Conservation (phyloP, 176 grass and related monocot species). For the Secale cereale region DNA sequence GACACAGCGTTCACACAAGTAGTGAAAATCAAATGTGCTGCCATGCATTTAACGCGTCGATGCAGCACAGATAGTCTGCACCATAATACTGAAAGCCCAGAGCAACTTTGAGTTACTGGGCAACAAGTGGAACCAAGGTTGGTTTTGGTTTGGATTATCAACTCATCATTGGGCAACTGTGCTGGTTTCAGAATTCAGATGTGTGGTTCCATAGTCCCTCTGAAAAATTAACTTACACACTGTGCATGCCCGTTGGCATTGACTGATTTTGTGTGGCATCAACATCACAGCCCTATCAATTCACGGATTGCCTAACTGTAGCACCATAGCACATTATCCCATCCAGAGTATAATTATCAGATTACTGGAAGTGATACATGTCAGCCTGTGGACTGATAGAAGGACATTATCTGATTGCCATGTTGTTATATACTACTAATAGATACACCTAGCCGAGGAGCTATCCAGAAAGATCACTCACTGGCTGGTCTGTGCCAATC, state of each 20-base stretch:
- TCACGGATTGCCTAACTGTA: background rate
- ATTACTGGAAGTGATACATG: background rate
- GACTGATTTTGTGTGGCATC: background rate
- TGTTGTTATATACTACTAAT: background rate
- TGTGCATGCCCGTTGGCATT: background rate
- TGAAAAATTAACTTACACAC: background rate
- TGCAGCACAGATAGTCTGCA: background rate
- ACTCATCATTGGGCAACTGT: too few relatives aligned
- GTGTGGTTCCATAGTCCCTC: background rate
- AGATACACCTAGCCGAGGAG: background rate
- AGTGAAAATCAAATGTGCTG: background rate
- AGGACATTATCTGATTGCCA: background rate
- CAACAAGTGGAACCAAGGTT: background rate
- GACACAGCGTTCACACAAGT: background rate
- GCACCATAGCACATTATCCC: background rate
- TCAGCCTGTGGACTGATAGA: background rate
- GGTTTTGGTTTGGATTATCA: background rate
- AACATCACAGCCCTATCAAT: background rate
- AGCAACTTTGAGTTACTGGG: background rate
- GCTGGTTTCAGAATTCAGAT: conserved; percentile 22
- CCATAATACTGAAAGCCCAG: background rate
- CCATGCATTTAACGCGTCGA: background rate
- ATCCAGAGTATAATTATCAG: background rate
- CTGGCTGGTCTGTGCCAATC: background rate
- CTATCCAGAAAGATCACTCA: conserved; percentile 11